Base-by-base conservation (phyloP, 2,329 filamentous ascomycete genomes). In the Monilinia fructigena region DNA sequence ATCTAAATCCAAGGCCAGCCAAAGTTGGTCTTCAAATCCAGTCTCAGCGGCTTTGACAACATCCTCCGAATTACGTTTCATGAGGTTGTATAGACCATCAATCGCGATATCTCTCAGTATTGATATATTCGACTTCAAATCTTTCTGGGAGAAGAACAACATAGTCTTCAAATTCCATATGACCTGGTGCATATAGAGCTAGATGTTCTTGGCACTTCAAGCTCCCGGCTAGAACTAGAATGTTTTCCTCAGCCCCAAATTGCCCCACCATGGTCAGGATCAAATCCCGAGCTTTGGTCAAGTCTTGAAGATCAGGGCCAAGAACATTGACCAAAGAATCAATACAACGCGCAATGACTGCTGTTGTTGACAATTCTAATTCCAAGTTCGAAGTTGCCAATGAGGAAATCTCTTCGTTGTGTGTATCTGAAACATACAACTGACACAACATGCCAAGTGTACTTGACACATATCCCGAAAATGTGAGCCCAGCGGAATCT, bases 321-420 rank as follows among this genome's bases (percentile, higher is more conserved):
- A 99, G 84, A 12, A 99, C 95, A 72, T 98, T 98, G 79, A 99
- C 93, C 31, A 97, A 83, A n/a, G 93, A 95, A 77, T 98, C 93
- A 40, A 97, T 89, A 72, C 92, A 96, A 72, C 92, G 88, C 42
- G 91, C 90, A 68, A 98, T 89, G 1, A 93, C 90, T 26, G 92
- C 89, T 1, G 90, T 86, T 0, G 94, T 94, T 7, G 92, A 89
- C 31, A 93, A 82, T 66, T 95, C 92, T 72, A 96, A 83, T 77
- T 97, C 93, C 47, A 97, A 85, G 75, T 97, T 98, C 74, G 95
- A 97, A 0, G 91, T 93, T 10, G 92, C 88, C 52, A 91, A 82
- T 1, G 91, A 91, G 4, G 87, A 82, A 28, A 92, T 87, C 75
- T 98, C 93, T 35, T 91, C 83, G 75, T 97, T 94, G 76, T 99